These are phyloP conservation scores for Syzygium syzygioides DNA, from an alignment of 441 rosid genomes.

Conservation along the genomic window DNA sequence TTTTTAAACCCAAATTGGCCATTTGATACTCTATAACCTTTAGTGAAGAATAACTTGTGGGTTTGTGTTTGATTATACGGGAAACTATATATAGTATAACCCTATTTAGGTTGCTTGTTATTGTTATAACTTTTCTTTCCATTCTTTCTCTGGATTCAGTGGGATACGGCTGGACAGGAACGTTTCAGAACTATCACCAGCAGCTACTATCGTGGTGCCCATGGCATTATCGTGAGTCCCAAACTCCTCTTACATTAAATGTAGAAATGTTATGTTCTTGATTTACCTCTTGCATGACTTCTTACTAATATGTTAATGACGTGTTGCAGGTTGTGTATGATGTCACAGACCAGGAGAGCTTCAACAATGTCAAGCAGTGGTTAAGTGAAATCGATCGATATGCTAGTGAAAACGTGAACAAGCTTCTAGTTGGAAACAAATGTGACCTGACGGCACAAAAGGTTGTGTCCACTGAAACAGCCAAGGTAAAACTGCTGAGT, in stretches of 20 bases:
- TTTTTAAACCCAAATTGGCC: neutral
- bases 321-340: conserved; percentile 60
- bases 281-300: neutral
- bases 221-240: conserved; percentile 49
- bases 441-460: conserved; percentile 67
- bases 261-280: neutral
- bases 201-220: conserved; percentile 77
- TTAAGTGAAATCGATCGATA: conserved; percentile 79
- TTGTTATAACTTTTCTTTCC: conserved; percentile 1
- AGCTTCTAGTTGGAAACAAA: conserved; percentile 83
- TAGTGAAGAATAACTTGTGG: neutral
- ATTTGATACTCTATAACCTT: neutral
- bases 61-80: neutral
- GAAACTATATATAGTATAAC: neutral
- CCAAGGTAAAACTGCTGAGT: conserved; percentile 34
- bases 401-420: conserved; percentile 80
- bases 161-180: conserved; percentile 82
- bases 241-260: neutral
- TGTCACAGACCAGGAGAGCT: conserved; percentile 80
- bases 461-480: conserved; percentile 70
- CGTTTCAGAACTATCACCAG: conserved; percentile 70
- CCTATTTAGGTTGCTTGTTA: neutral
- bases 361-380: conserved; percentile 86
- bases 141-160: conserved; percentile 23
- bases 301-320: neutral